Evolutionary conservation across 257 asterid genomes (phyloP).

Genomic region (Solanum sitiens): DNA sequence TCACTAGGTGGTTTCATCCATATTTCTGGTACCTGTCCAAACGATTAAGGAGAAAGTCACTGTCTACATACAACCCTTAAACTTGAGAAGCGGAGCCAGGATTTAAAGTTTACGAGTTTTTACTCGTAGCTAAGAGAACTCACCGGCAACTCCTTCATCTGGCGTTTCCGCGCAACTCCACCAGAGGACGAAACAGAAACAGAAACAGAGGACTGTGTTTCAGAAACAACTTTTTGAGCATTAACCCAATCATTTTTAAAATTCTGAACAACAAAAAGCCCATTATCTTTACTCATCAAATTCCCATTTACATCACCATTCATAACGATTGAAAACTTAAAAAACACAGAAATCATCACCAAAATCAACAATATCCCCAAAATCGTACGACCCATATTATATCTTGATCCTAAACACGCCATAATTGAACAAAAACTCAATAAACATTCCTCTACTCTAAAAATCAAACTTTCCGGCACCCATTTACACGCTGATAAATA

Average conservation of each 20-base stretch:
- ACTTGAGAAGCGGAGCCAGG: neutral
- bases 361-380: constrained; percentile 28
- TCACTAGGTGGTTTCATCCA: constrained; percentile 48
- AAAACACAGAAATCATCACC: constrained; percentile 37
- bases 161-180: constrained; percentile 8
- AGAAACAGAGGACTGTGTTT: constrained; percentile 10
- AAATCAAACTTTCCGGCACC: constrained; percentile 37
- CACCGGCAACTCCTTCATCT: constrained; percentile 30
- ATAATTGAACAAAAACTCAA: constrained; percentile 8
- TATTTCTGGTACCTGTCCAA: constrained; percentile 35
- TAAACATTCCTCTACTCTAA: constrained; percentile 23
- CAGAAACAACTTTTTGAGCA: constrained; percentile 44
- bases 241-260: constrained; percentile 25
- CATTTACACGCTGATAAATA: constrained; percentile 24
- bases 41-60: neutral
- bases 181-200: neutral
- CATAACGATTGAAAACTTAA: constrained; percentile 29
- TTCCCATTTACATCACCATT: constrained; percentile 10
- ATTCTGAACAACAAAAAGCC: constrained; percentile 33
- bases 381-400: constrained; percentile 37
- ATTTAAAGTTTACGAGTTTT: neutral
- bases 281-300: neutral
- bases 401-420: constrained; percentile 32
- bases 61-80: neutral
- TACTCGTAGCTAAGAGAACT: neutral